Conservation (phyloP, 2,329 filamentous ascomycete species). For the Aspergillus calidoustus region DNA sequence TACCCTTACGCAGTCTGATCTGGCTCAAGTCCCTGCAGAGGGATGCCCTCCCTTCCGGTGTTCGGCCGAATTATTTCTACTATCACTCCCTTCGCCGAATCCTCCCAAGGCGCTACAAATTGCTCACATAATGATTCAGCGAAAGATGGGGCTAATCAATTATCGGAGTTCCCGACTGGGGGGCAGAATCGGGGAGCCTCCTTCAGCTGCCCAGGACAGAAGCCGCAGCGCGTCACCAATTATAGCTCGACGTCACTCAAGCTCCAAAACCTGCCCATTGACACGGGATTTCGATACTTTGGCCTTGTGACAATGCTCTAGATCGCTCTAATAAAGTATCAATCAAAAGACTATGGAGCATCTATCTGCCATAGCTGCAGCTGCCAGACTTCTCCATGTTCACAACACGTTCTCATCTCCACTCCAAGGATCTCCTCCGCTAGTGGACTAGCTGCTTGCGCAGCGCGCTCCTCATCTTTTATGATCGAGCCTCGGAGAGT, state of each 20-base stretch:
- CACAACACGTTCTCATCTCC: conserved; percentile 1
- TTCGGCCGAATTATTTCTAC: neutral
- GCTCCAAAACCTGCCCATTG: conserved; percentile 1
- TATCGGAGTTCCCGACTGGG: conserved; percentile 11
- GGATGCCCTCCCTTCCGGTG: conserved; percentile 19
- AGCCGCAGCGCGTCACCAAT: neutral
- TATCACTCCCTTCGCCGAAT: neutral
- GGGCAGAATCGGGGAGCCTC: neutral
- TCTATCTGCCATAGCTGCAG: neutral
- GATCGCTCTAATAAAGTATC: conserved; percentile 1
- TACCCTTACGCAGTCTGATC: conserved; percentile 15
- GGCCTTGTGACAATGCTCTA: neutral
- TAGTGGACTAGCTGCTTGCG: neutral
- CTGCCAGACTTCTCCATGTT: neutral
- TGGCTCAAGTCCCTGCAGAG: conserved; percentile 17
- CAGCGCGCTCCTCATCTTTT: neutral
- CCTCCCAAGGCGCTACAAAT: neutral
- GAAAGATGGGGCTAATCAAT: neutral
- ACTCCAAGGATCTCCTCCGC: conserved; percentile 3
- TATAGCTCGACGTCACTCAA: conserved; percentile 1
- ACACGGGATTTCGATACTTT: neutral
- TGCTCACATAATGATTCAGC: neutral
- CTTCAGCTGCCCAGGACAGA: conserved; percentile 5
- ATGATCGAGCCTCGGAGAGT: neutral
- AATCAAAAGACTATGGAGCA: neutral